Base-by-base conservation (phyloP, 2,329 filamentous ascomycete species). In the Penicillium fuscoglaucum region DNA sequence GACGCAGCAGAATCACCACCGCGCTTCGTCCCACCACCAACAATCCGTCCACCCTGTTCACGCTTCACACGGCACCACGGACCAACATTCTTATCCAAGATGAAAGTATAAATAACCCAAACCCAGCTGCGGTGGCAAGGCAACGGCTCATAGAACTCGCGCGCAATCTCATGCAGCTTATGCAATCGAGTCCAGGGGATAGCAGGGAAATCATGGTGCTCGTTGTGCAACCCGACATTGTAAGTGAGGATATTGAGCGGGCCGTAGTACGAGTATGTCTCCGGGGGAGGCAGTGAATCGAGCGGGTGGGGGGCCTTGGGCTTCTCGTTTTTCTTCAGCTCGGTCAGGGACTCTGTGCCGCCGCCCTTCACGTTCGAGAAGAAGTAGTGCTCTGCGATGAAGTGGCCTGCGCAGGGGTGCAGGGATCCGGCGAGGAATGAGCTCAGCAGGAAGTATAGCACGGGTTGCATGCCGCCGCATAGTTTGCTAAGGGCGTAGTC, bases 191-290 rank as follows among this genome's bases (percentile, higher is more conserved):
- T 97, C 95, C 95, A 99, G 0, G 95, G 93, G 47, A 99, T 86
- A 48, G 95, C 95, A 12, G 95, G 95, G 79, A 99, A 99, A 76
- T 99, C 95, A 76, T 99, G 95, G 78, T 99, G 95, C 81, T 99
- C 95, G 74, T 99, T 99, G 81, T 99, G 95, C 70, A 97, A 80
- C 53, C 95, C 95, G 46, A 99, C 95, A 69, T 99, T 99, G 82
- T 98, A 99, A 0, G 93, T 96, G 50, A 99, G 78, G 69, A 92
- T 78, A 79, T 99, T 99, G 64, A 98, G 84, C 0, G 90, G 86
- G 0, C 95, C 95, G 74, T 99, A 99, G 83, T 99, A 99, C 48
- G 89, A 93, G 79, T 91, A 99, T 1, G 95, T 99, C 82, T 99
- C 95, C 2, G 95, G 93, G 5, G 96, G 83, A 17, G 87, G 83